Conservation (phyloP, 23 red algal species). For the Gracilaria domingensis region DNA sequence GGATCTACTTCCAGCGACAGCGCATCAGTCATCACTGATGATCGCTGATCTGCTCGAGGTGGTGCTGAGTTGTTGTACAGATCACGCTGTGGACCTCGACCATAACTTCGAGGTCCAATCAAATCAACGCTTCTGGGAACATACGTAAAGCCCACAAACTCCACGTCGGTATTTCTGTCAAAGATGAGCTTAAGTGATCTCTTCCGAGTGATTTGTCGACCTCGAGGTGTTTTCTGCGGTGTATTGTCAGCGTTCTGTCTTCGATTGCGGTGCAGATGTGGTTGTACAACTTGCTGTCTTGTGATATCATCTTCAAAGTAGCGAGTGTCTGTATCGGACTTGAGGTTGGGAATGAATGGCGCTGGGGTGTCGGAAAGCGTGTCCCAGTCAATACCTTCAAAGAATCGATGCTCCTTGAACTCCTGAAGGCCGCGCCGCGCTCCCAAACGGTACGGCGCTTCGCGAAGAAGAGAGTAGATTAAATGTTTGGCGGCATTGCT, state of each 20-base stretch:
- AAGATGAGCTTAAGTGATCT: constrained; percentile 29
- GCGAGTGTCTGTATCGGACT: constrained; percentile 82
- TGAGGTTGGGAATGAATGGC: constrained; percentile 92
- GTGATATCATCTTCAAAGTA: constrained; percentile 93
- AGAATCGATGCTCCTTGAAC: constrained; percentile 91
- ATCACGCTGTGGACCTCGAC: constrained; percentile 24
- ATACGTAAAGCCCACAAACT: constrained; percentile 74
- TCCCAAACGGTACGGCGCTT: constrained; percentile 79
- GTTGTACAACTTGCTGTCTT: constrained; percentile 12
- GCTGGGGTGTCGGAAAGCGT: constrained; percentile 55
- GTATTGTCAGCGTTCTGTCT: background rate
- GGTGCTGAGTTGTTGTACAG: constrained; percentile 52
- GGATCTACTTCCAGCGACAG: constrained; percentile 59
- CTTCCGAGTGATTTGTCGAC: background rate
- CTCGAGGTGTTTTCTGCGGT: background rate
- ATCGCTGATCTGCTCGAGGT: constrained; percentile 20
- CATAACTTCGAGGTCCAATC: constrained; percentile 6
- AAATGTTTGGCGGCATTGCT: constrained; percentile 79
- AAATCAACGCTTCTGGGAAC: constrained; percentile 46
- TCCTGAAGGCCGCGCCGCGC: constrained; percentile 80
- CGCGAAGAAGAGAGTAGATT: constrained; percentile 79
- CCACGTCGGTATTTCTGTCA: constrained; percentile 64
- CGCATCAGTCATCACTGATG: constrained; percentile 53
- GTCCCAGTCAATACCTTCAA: constrained; percentile 93
- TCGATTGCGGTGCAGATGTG: background rate